Evolutionary conservation across 2,329 filamentous ascomycete genomes (phyloP).

Genomic region (Paradendryphiella salina): DNA sequence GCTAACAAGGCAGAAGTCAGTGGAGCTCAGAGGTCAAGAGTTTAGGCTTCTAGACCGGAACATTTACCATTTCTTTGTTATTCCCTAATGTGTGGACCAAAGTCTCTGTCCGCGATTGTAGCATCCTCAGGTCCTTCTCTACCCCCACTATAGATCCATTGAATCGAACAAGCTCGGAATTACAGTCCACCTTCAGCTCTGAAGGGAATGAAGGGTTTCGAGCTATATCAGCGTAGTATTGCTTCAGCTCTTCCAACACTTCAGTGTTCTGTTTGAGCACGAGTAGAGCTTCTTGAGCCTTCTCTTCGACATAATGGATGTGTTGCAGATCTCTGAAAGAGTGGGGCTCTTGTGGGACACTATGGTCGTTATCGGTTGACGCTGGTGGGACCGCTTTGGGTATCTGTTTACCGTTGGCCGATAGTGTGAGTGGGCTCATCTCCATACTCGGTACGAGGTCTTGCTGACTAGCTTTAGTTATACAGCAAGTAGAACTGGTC

Average conservation of each 20-base stretch:
- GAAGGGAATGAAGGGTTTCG: conserved; percentile 8
- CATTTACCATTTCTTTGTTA: conserved; percentile 27
- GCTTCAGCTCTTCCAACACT: conserved; percentile 30
- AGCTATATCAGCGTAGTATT: conserved; percentile 17
- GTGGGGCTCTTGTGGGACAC: conserved; percentile 19
- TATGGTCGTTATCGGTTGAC: not conserved
- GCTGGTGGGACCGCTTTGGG: not conserved
- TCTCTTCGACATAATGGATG: conserved; percentile 46
- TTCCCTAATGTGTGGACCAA: conserved; percentile 21
- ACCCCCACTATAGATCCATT: conserved; percentile 10
- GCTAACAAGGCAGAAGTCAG: conserved; percentile 2
- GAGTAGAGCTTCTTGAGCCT: conserved; percentile 41
- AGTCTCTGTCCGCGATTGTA: conserved; percentile 19
- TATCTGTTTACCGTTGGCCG: not conserved
- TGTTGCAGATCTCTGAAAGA: conserved; percentile 39
- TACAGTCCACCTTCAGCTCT: conserved; percentile 9
- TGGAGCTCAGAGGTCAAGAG: no score
- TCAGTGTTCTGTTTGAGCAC: conserved; percentile 40
- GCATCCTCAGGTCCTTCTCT: conserved; percentile 20
- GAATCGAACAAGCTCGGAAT: conserved; percentile 15
- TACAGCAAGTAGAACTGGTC: not conserved
- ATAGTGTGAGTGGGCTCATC: not conserved
- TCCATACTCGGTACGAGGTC: no score
- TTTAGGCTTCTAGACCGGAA: no score
- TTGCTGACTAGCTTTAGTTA: not conserved